Evolutionary conservation across 2,329 filamentous ascomycete species (phyloP).

Genomic region (Lachnellula arida): DNA sequence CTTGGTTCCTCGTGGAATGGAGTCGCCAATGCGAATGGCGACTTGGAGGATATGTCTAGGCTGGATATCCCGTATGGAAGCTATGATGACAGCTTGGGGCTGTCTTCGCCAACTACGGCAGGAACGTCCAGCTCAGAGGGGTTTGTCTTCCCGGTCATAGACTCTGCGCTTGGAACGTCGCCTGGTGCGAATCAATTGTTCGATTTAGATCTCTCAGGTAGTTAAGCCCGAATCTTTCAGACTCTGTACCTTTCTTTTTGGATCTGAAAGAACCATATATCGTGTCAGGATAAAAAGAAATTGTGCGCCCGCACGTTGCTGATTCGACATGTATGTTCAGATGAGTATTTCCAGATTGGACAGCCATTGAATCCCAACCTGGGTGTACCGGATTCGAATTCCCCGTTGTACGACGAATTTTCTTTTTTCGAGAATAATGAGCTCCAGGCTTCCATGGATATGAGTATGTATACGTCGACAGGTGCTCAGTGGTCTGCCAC

Average conservation of each 20-base stretch:
- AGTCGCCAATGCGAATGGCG: not conserved
- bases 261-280: not conserved
- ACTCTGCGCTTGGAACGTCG: slow-evolving; percentile 11
- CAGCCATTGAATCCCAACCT: slow-evolving; percentile 8
- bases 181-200: slow-evolving; percentile 8
- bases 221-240: slow-evolving; percentile 1
- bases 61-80: slow-evolving; percentile 22
- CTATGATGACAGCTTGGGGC: slow-evolving; percentile 22
- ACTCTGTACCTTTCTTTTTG: not conserved
- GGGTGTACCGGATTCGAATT: slow-evolving; percentile 3
- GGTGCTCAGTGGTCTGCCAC: slow-evolving; percentile 10
- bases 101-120: slow-evolving; percentile 16
- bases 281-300: not conserved
- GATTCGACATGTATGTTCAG: slow-evolving; percentile 6
- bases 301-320: slow-evolving; percentile 4
- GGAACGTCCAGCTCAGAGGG: slow-evolving; percentile 22
- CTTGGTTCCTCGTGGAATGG: slow-evolving; percentile 19
- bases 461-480: slow-evolving; percentile 7
- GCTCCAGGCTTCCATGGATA: slow-evolving; percentile 5
- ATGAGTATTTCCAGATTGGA: slow-evolving; percentile 16
- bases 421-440: slow-evolving; percentile 14
- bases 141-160: slow-evolving; percentile 18
- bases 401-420: slow-evolving; percentile 13
- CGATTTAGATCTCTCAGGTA: slow-evolving; percentile 22
- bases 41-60: slow-evolving; percentile 10